Evolutionary conservation across 2,329 filamentous ascomycete species (phyloP).

Genomic region (Penicillium sp.): DNA sequence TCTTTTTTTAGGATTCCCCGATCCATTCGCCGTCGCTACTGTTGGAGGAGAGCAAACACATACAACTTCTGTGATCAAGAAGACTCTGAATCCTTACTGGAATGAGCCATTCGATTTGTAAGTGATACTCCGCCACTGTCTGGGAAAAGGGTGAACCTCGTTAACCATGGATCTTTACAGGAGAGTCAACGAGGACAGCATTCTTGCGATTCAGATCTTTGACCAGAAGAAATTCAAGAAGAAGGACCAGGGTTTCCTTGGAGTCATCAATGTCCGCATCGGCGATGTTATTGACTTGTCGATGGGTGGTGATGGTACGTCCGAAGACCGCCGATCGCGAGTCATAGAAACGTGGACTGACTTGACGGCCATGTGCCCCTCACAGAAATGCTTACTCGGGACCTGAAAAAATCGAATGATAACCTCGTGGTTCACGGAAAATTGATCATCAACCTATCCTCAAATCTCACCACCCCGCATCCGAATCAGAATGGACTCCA

Average conservation of each 20-base stretch:
- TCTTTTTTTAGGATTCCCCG: constrained; percentile 73
- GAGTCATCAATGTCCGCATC: constrained; percentile 94
- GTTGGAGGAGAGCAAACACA: constrained; percentile 97
- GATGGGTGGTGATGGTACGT: constrained; percentile 83
- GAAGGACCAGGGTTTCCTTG: constrained; percentile 98
- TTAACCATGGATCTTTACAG: constrained; percentile 50
- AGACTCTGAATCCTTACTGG: constrained; percentile 99
- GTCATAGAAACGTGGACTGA: constrained; percentile 16
- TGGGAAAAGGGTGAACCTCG: constrained; percentile 1
- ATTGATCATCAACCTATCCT: constrained; percentile 93
- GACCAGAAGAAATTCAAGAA: constrained; percentile 99
- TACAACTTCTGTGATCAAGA: constrained; percentile 96
- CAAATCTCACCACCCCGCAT: constrained; percentile 74
- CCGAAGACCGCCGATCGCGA: constrained; percentile 5
- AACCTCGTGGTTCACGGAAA: constrained; percentile 98
- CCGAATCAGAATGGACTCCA: constrained; percentile 50
- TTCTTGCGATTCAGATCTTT: constrained; percentile 96
- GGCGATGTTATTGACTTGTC: constrained; percentile 91
- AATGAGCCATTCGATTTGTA: constrained; percentile 99
- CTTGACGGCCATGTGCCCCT: constrained; percentile 23
- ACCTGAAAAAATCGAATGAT: constrained; percentile 96
- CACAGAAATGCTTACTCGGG: constrained; percentile 90
- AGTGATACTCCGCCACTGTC: constrained; percentile 34
- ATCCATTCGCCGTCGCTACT: constrained; percentile 96
- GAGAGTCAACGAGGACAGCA: constrained; percentile 89